phyloP scores from a whole-genome alignment of 2,329 filamentous ascomycete genomes.

The Xylaria sp. region DNA sequence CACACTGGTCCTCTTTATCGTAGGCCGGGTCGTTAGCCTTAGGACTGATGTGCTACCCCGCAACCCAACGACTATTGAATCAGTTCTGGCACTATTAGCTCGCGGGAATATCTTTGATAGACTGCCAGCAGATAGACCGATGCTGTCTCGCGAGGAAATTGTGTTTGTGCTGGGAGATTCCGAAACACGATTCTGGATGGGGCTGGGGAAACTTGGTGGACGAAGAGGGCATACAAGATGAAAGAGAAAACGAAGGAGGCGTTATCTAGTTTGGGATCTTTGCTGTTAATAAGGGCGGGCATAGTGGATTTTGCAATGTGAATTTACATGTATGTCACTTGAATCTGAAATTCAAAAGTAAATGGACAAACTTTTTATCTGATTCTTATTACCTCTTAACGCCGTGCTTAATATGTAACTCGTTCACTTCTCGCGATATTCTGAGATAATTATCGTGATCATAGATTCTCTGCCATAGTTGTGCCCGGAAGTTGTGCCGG shows the following conservation, averaged over 20 bases:
- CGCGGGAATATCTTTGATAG: neutral
- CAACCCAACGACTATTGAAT: neutral
- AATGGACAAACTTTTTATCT: no score
- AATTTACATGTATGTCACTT: no score
- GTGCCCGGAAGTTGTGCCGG: no score
- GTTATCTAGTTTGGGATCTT: slow-evolving; percentile 5
- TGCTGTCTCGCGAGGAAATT: neutral
- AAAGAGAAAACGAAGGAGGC: slow-evolving; percentile 3
- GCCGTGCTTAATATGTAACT: no score
- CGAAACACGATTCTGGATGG: neutral
- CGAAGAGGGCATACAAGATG: neutral
- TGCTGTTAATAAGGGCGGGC: neutral
- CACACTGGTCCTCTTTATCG: neutral
- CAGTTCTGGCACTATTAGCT: neutral
- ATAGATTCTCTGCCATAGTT: no score
- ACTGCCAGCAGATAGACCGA: neutral
- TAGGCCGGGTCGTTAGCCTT: neutral
- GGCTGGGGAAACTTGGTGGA: neutral
- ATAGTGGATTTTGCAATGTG: no score
- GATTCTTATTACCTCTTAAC: no score
- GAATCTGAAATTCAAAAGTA: no score
- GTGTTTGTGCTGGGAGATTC: neutral
- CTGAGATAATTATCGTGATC: no score
- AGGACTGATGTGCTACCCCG: neutral
- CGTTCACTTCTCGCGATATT: no score